Evolutionary conservation across 164 flowering plant species (phyloP), one percentile per base, ranked within the genome.

Genomic region (Vitis rupestris): DNA sequence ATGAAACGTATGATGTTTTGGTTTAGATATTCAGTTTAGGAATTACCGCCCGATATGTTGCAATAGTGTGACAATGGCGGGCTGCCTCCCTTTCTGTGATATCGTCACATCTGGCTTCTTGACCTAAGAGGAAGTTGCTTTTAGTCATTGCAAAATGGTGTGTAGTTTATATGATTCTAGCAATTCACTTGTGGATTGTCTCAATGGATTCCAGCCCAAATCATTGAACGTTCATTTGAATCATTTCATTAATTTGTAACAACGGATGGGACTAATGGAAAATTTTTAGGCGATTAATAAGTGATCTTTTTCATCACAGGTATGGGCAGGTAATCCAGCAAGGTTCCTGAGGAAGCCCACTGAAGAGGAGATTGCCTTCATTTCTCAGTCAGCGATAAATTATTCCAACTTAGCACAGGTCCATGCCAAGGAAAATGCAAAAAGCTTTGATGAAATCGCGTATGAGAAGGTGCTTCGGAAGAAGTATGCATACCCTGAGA

Each of bases 241-340:
- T 17, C 17, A 17, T 1, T 19, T 19, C 23, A 19, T 19, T 19
- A 19, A 19, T 19, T 19, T 19, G 1, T 19, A 19, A 19, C 23
- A 19, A 19, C 0, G 23, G 23, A 19, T 19, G 23, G 23, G 23
- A 1, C 23, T 19, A 1, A 19, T 19, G 23, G 1, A 19, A 19
- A 19, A 1, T 1, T 19, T 19, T 19, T 19, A 19, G 23, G 23
- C 23, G 1, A 19, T 19, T 19, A 19, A 19, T 19, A 19, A 19
- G 23, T 19, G 23, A 19, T 19, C 19, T 19, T 19, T 58, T 16
- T 48, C 16, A 60, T 62, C n/a, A 29, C 89, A 93, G 98, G 91
- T 91, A 2, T 93, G 98, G 97, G 98, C 87, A 71, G 98, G 98
- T 11, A 93, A 91, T 72, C 97, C 98, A 1, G 94, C 97, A 2